Evolutionary conservation across 106 monocot species (phyloP).

Genomic region (Gastrodia elata): DNA sequence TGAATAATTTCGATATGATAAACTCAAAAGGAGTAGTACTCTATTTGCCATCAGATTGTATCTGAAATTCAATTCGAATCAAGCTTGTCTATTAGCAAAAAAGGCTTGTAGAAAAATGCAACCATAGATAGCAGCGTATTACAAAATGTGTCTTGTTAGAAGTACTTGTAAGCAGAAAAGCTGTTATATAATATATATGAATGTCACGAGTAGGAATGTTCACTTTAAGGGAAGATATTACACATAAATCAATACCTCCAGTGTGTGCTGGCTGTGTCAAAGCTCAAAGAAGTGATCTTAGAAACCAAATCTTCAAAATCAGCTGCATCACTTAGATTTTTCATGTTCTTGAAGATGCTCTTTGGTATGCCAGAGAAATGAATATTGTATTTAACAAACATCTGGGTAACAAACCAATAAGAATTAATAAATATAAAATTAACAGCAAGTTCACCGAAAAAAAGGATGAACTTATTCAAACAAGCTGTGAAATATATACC

Average conservation of each 20-base stretch:
- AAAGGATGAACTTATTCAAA: neutral
- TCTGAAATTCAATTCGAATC: slow-evolving; percentile 30
- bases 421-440: neutral
- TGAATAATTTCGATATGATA: slow-evolving; percentile 64
- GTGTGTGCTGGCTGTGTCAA: slow-evolving; percentile 59
- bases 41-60: slow-evolving; percentile 97
- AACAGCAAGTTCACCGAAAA: neutral
- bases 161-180: neutral
- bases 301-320: slow-evolving; percentile 58
- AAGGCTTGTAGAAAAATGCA: neutral
- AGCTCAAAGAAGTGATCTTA: slow-evolving; percentile 67
- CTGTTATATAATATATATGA: neutral
- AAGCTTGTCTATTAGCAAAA: neutral
- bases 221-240: neutral
- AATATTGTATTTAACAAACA: slow-evolving; percentile 91
- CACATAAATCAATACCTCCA: slow-evolving; percentile 65
- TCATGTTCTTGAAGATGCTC: slow-evolving; percentile 54
- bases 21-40: slow-evolving; percentile 63
- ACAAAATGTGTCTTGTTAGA: neutral
- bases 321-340: slow-evolving; percentile 21
- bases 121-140: neutral
- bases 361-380: slow-evolving; percentile 84
- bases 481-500: slow-evolving; percentile 34
- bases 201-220: neutral
- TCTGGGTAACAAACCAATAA: slow-evolving; percentile 22